phyloP scores from a whole-genome alignment of 345 rosid genomes.

The Schrenkiella parvula region DNA sequence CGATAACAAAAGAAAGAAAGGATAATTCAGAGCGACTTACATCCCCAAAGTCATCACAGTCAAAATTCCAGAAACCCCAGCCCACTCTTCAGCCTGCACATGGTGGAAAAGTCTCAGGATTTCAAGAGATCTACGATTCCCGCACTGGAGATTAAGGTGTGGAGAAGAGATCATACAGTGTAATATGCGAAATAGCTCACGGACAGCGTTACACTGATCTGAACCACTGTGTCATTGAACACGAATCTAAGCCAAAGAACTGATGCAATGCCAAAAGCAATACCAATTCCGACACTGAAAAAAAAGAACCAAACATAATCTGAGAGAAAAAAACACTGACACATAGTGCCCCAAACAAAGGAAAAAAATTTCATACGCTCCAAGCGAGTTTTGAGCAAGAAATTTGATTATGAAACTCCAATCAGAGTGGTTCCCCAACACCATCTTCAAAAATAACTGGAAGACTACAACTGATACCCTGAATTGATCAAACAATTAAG shows the following conservation, averaged over 20 bases:
- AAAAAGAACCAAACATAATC: constrained; percentile 29
- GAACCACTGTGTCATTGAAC: constrained; percentile 82
- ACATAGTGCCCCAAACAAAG: no score
- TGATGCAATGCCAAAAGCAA: constrained; percentile 84
- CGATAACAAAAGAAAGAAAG: background rate
- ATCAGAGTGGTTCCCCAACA: constrained; percentile 56
- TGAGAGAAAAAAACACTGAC: background rate
- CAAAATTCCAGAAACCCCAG: constrained; percentile 81
- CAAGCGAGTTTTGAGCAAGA: constrained; percentile 62
- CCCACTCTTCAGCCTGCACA: constrained; percentile 83
- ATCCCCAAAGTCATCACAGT: constrained; percentile 94
- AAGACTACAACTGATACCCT: constrained; percentile 91
- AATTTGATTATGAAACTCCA: constrained; percentile 59
- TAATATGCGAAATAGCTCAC: constrained; percentile 88
- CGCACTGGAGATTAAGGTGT: background rate
- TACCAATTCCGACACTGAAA: constrained; percentile 76
- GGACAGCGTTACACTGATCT: constrained; percentile 77
- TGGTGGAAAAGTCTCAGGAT: background rate
- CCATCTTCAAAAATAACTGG: constrained; percentile 82
- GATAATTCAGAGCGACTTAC: constrained; percentile 49
- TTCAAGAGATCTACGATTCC: background rate
- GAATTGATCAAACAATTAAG: constrained; percentile 19
- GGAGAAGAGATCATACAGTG: constrained; percentile 54
- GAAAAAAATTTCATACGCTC: no score
- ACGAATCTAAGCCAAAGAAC: constrained; percentile 86